Conservation (phyloP, 192 early-diverging fungal genomes). For the Podila verticillata region DNA sequence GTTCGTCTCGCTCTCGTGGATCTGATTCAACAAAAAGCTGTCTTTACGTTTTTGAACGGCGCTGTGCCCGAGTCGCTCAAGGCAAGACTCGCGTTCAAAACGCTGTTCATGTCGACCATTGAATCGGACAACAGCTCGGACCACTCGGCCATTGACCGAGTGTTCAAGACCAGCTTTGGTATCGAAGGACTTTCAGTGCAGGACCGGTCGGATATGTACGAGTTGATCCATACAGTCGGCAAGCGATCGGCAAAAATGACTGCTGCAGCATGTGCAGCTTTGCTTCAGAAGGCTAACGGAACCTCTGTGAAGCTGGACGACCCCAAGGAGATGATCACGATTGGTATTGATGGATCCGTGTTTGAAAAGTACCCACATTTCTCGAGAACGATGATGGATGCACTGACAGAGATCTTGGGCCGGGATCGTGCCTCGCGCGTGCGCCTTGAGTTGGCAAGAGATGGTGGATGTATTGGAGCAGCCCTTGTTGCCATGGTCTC, state of each 20-base stretch:
- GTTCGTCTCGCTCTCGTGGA: constrained; percentile 79
- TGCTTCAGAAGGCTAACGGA: constrained; percentile 43
- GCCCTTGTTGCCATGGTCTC: constrained; percentile 73
- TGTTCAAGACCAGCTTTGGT: constrained; percentile 62
- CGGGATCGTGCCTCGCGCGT: constrained; percentile 69
- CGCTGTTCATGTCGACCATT: constrained; percentile 62
- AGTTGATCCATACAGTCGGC: constrained; percentile 75
- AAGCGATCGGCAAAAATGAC: constrained; percentile 81
- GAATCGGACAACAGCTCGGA: constrained; percentile 61
- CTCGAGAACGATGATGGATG: constrained; percentile 72
- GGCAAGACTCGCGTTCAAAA: constrained; percentile 49
- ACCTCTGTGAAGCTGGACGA: constrained; percentile 35
- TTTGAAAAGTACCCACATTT: constrained; percentile 89
- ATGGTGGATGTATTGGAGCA: constrained; percentile 78
- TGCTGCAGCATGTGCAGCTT: constrained; percentile 67
- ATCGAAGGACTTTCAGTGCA: constrained; percentile 66
- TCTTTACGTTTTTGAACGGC: constrained; percentile 69
- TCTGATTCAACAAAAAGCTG: constrained; percentile 75
- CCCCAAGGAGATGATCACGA: constrained; percentile 47
- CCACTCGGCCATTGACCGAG: constrained; percentile 66
- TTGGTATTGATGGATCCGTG: constrained; percentile 88
- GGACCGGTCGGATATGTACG: constrained; percentile 79
- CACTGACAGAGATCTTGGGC: constrained; percentile 76
- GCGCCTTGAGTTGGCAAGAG: constrained; percentile 73
- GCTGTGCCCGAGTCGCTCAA: neutral